A percentile compares a stretch with the other conserved stretches of the same genome.
Evolutionary conservation across 2,329 filamentous ascomycete species (phyloP).

Genomic region (Monosporascus sp.): DNA sequence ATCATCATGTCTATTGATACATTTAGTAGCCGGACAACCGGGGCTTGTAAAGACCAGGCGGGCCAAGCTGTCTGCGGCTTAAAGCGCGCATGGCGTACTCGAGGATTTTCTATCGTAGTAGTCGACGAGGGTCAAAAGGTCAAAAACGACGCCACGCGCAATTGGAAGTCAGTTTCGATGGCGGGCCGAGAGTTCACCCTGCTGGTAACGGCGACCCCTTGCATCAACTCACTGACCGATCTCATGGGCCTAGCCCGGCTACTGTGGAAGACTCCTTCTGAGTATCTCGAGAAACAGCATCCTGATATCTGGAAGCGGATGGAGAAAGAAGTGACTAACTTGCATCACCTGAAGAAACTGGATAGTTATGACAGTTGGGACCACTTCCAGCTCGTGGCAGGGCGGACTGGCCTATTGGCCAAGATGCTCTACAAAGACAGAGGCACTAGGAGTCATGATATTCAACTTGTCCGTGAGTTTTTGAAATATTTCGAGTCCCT

Average conservation of each 20-base stretch:
- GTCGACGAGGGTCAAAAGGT: conserved; percentile 26
- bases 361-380: conserved; percentile 3
- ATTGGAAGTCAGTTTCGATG: conserved; percentile 19
- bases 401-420: conserved; percentile 13
- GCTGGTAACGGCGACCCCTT: conserved; percentile 24
- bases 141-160: conserved; percentile 15
- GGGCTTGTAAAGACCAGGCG: background rate
- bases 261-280: conserved; percentile 16
- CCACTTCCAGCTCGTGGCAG: conserved; percentile 15
- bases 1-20: conserved; percentile 21
- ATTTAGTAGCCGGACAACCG: conserved; percentile 17
- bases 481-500: conserved; percentile 21
- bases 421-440: conserved; percentile 10
- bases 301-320: conserved; percentile 1
- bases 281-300: conserved; percentile 6
- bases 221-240: conserved; percentile 19
- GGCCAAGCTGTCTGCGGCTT: conserved; percentile 8
- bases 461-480: conserved; percentile 14
- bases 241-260: conserved; percentile 18
- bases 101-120: conserved; percentile 22
- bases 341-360: conserved; percentile 8
- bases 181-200: conserved; percentile 21
- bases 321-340: background rate
- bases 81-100: conserved; percentile 9
- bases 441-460: conserved; percentile 3